Conservation (phyloP, 371 early-diverging fungal genomes). For the Actinomucor elegans region DNA sequence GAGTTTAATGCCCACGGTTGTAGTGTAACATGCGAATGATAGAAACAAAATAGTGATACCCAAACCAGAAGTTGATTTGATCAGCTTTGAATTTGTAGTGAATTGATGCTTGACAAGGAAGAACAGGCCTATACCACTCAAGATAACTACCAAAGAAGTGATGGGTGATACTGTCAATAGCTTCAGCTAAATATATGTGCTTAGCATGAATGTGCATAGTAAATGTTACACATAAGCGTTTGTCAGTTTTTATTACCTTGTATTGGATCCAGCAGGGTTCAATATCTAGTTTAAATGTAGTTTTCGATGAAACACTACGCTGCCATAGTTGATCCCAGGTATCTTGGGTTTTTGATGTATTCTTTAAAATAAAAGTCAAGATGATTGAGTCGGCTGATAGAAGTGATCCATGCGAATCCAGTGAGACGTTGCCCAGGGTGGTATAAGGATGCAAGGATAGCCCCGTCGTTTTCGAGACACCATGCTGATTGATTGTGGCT, state of each 20-base stretch:
- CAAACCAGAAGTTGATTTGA: conserved; percentile 73
- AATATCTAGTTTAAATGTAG: too few species aligned
- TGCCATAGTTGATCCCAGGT: conserved; percentile 52
- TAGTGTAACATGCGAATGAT: conserved; percentile 26
- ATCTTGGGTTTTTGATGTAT: conserved; percentile 16
- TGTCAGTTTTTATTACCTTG: conserved; percentile 20
- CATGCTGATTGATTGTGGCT: conserved; percentile 36
- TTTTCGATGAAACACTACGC: too few species aligned
- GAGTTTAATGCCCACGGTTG: conserved; percentile 23
- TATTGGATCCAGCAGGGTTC: conserved; percentile 16
- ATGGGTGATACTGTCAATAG: neutral
- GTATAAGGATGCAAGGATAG: conserved; percentile 51
- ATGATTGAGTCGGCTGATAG: conserved; percentile 52
- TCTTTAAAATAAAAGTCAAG: conserved; percentile 30
- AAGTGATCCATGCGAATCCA: conserved; percentile 25
- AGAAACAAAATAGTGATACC: conserved; percentile 62
- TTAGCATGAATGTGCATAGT: too few species aligned
- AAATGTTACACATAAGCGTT: neutral
- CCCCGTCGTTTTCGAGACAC: conserved; percentile 30
- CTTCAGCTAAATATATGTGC: neutral
- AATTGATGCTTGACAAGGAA: neutral
- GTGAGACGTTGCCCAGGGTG: conserved; percentile 51
- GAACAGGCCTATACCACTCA: neutral
- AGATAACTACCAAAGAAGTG: too few species aligned
- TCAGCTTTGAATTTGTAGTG: conserved; percentile 9